Base-by-base conservation (phyloP, 257 asterid species). In the Solanum corneliomulleri region DNA sequence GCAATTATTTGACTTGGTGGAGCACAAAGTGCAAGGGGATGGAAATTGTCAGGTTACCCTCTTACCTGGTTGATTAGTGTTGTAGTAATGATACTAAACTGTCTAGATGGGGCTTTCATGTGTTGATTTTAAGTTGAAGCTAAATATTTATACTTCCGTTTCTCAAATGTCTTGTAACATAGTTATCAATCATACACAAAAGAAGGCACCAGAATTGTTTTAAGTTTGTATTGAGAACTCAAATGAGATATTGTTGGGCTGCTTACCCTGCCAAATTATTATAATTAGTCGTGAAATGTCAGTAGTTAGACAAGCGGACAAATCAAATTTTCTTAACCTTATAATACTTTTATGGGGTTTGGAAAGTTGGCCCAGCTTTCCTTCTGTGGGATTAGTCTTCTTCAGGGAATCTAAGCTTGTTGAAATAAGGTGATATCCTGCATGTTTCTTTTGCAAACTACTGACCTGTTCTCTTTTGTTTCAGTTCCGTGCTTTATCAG, bases 41-140 rank as follows among this genome's bases (percentile, higher is more conserved):
- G 99, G 99, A 18, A 97, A 97, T 90, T 97, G 99, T 83, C 99
- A 97, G 99, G 99, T 94, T 87, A 86, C 91, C 84, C 44, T 45
- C 52, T 37, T 83, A 29, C 87, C 58, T 25, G 86, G 72, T n/a
- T 86, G 35, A 66, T 85, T 72, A 41, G n/a, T 70, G 6, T 85
- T 69, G n/a, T 49, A 29, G 29, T 69, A 66, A 27, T 47, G 68
- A 77, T 44, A 44, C 49, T 25, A 25, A 44, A 78, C 84, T 25
- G 84, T 78, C 64, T 78, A 45, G n/a, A 25, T 9, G 14, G 9
- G 15, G n/a, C 39, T 44, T 37, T 20, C n/a, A 7, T 44, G 62
- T 25, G 11, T 77, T 77, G n/a, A 44, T 78, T 44, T 44, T 21
- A 27, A 47, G 44, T 80, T 64, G 44, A 47, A 29, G 85, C 60